These are phyloP conservation scores for Daldinia decipiens DNA, from an alignment of 495 filamentous ascomycete genomes.

Conservation along the genomic window DNA sequence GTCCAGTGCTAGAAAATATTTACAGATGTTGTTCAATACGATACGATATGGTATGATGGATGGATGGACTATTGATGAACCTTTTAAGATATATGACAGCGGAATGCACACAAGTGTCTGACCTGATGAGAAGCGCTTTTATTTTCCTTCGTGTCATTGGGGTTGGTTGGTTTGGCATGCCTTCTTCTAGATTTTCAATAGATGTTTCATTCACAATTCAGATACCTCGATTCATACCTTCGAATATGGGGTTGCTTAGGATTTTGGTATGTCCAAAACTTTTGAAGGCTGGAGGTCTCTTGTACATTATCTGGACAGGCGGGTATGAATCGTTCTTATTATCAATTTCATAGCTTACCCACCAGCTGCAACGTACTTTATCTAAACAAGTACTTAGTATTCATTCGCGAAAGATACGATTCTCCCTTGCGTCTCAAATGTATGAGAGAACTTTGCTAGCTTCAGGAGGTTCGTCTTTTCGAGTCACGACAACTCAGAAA, in stretches of 20 bases:
- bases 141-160: constrained; percentile 25
- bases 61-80: constrained; percentile 24
- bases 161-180: constrained; percentile 23
- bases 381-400: background rate
- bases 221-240: background rate
- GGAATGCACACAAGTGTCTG: constrained; percentile 27
- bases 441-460: background rate
- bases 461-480: background rate
- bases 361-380: constrained; percentile 6
- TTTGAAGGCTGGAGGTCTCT: constrained; percentile 18
- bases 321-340: constrained; percentile 23
- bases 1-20: constrained; percentile 21
- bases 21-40: constrained; percentile 14
- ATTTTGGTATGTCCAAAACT: background rate
- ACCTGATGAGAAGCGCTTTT: constrained; percentile 23
- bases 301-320: constrained; percentile 16
- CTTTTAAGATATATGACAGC: constrained; percentile 22
- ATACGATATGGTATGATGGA: constrained; percentile 4
- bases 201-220: constrained; percentile 27
- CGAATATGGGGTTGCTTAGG: background rate
- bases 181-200: constrained; percentile 42
- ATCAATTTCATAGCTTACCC: constrained; percentile 15
- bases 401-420: background rate
- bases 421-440: constrained; percentile 1
- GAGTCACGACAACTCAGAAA: background rate